Evolutionary conservation across 139 green algal genomes (phyloP), one percentile per base, ranked within the genome.

Genomic region (Chlamydomonas sp.): DNA sequence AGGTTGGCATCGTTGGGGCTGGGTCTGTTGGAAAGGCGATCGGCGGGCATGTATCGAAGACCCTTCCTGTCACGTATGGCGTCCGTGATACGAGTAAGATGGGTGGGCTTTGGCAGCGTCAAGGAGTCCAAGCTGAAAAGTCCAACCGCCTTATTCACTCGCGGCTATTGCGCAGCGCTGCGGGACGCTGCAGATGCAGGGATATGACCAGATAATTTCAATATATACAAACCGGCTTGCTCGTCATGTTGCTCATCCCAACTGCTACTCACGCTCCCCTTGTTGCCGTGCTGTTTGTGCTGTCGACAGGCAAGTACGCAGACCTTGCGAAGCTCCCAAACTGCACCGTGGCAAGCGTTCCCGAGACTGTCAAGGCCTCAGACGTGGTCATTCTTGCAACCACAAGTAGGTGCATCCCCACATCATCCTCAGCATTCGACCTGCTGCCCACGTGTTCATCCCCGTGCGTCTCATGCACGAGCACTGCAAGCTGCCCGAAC

Each of bases 381-480:
- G 85, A 92, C 14, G 85, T 91, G 2, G 16, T 90, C 2, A 82
- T 92, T 6, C 77, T 92, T 6, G 79, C 89, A 4, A 79, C 73
- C 0, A 73, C 85, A 5, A 67, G 86, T 86, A 16, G 8, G 85
- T 76, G 31, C 3, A 3, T 66, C 15, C n/a, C 12, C 49, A 63
- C 3, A 5, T 14, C 14, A 3, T 3, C 64, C 66, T 4, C 16
- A 66, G 14, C 14, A 31, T 67, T 16, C 3, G 3, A 2, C 5
- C 57, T 63, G 3, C 75, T 18, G 5, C 49, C 10, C 20, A 2
- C 75, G 10, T 79, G 8, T 63, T 57, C 10, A 2, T 9, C 75
- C 58, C 57, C 57, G 4, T 64, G 66, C 1, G 66, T 14, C 66
- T 14, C 10, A 14, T 71, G 66, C 12, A 10, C 14, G 57, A 82